These are phyloP conservation scores for Stagonosporopsis vannaccii DNA, from an alignment of 2,329 filamentous ascomycete species.

Conservation along the genomic window DNA sequence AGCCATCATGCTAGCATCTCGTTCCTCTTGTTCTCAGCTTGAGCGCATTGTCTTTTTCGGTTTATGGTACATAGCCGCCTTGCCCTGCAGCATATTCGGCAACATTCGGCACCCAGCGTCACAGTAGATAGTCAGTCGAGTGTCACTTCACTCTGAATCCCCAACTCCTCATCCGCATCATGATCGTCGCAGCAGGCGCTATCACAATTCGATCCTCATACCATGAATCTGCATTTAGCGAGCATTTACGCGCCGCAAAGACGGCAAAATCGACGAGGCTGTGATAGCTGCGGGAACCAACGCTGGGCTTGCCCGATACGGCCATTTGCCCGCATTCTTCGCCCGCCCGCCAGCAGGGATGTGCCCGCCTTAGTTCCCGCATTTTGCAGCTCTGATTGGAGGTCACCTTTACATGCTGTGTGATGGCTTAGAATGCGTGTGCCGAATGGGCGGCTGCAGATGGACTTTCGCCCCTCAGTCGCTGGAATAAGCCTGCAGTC, in stretches of 20 bases:
- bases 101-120: slow-evolving; percentile 7
- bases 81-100: slow-evolving; percentile 9
- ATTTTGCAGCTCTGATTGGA: slow-evolving; percentile 32
- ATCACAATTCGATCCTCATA: slow-evolving; percentile 30
- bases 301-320: slow-evolving; percentile 9
- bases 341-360: slow-evolving; percentile 13
- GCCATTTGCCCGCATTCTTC: slow-evolving; percentile 3
- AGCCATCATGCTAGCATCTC: slow-evolving; percentile 2
- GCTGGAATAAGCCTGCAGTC: slow-evolving; percentile 17
- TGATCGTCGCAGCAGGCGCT: slow-evolving; percentile 23
- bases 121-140: slow-evolving; percentile 20
- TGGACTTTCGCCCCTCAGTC: slow-evolving; percentile 32
- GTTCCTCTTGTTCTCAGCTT: slow-evolving; percentile 5
- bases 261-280: slow-evolving; percentile 24
- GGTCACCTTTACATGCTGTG: slow-evolving; percentile 31
- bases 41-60: slow-evolving; percentile 12
- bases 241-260: slow-evolving; percentile 37
- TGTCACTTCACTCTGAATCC: slow-evolving; percentile 22
- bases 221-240: slow-evolving; percentile 27
- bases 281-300: slow-evolving; percentile 19
- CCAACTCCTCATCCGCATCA: slow-evolving; percentile 4
- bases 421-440: slow-evolving; percentile 39
- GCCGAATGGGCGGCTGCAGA: slow-evolving; percentile 45
- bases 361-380: slow-evolving; percentile 6
- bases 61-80: slow-evolving; percentile 2